Evolutionary conservation across 2,329 filamentous ascomycete species (phyloP), one percentile per base, ranked within the genome.

Genomic region (Alternaria panax): DNA sequence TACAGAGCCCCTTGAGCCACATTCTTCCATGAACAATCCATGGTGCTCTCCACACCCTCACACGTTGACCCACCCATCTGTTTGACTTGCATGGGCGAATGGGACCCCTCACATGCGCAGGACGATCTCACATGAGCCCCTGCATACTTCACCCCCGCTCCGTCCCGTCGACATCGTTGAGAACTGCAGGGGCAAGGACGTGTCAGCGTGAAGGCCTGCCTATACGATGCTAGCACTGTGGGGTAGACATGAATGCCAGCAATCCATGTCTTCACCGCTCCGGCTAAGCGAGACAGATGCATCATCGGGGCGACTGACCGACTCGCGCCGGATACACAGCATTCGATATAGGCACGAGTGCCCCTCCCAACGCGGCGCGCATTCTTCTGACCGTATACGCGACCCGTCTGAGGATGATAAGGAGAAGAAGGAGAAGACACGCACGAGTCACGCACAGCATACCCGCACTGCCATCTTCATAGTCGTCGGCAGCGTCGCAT

Each of bases 251-350:
- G 40, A 34, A 41, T 59, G 61, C 61, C 61, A 64, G 59, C 61
- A 62, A 60, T 62, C 56, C 54, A 45, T 25, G 51, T 54, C 52
- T 55, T 64, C 65, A 69, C 66, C 66, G 66, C 66, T 57, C 56
- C 57, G 43, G 63, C 48, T 60, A 61, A 65, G 56, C 60, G 58
- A 62, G 63, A 22, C 51, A 32, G 56, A 45, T 51, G 60, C 46
- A 52, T 54, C 58, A 47, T 56, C 48, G 40, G 54, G 18, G 45
- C 41, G 22, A 24, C 38, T 22, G 38, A 43, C 45, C 45, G 45
- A 48, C 45, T 40, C 50, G 38, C 42, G 30, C 42, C 25, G 25
- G 48, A 42, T 30, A 22, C 56, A 43, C 56, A 54, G 32, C 25
- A 40, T 24, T 54, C 38, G 51, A 36, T 36, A 59, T 55, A 54